phyloP scores from a whole-genome alignment of 2,329 filamentous ascomycete species.

The Fusarium subglutinans region DNA sequence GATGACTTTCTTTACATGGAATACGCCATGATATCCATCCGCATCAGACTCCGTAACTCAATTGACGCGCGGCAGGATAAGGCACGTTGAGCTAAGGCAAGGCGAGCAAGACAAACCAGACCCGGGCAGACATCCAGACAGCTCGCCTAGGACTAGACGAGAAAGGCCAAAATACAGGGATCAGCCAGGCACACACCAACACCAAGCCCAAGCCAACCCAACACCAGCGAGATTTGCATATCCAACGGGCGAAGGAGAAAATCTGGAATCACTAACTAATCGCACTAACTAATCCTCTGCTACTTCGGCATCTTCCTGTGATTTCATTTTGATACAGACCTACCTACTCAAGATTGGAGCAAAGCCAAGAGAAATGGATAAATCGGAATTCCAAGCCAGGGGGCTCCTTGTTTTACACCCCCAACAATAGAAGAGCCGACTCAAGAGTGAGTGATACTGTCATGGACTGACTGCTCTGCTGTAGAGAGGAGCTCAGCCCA shows the following conservation, averaged over 20 bases:
- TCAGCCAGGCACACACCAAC: constrained; percentile 15
- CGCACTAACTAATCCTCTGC: not conserved
- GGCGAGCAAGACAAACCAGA: constrained; percentile 16
- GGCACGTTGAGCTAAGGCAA: constrained; percentile 17
- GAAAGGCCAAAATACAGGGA: constrained; percentile 15
- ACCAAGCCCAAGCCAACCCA: not conserved
- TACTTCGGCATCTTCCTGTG: constrained; percentile 16
- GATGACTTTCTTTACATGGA: not conserved
- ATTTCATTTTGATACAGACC: constrained; percentile 16
- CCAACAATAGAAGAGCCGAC: constrained; percentile 16
- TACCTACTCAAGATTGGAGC: constrained; percentile 5
- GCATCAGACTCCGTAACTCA: constrained; percentile 13
- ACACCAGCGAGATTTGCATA: constrained; percentile 4
- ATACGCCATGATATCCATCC: constrained; percentile 10
- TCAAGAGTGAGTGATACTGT: not conserved
- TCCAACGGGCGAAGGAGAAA: constrained; percentile 1
- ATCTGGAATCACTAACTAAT: constrained; percentile 1
- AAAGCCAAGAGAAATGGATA: constrained; percentile 1
- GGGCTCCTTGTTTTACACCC: constrained; percentile 3
- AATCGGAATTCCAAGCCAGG: not conserved
- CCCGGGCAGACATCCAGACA: constrained; percentile 10
- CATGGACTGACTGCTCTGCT: not conserved
- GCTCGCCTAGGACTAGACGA: constrained; percentile 1
- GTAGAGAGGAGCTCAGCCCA: not conserved
- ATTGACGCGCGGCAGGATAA: constrained; percentile 31